A percentile compares a stretch with the other conserved stretches of the same genome.
Evolutionary conservation across 345 rosid species (phyloP).

Genomic region (Stellera chamaejasme): DNA sequence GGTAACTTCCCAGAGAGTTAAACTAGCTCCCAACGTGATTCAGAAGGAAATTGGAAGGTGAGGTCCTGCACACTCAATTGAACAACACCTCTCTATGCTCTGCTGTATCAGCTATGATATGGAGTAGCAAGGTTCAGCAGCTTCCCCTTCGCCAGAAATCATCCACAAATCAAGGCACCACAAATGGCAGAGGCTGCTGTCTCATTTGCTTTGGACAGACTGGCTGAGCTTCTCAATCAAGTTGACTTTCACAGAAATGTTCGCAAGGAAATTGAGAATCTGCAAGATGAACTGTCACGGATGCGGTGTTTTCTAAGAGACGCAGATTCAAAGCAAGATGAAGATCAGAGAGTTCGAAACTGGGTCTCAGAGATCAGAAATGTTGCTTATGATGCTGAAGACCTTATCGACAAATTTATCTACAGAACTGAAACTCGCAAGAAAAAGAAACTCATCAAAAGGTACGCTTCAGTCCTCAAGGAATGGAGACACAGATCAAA

Average conservation of each 20-base stretch:
- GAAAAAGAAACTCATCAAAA: constrained; percentile 10
- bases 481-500: constrained; percentile 11
- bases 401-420: constrained; percentile 18
- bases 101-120: too few relatives aligned
- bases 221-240: constrained; percentile 8
- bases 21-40: too few relatives aligned
- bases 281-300: constrained; percentile 19
- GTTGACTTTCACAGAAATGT: constrained; percentile 12
- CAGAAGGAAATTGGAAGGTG: too few relatives aligned
- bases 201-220: constrained; percentile 13
- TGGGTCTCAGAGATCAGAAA: constrained; percentile 26
- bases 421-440: constrained; percentile 2
- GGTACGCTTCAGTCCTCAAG: constrained; percentile 1
- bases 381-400: constrained; percentile 20
- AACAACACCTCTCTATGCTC: too few relatives aligned
- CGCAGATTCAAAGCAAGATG: constrained; percentile 19
- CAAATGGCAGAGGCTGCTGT: constrained; percentile 22
- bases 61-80: too few relatives aligned
- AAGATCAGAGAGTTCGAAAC: constrained; percentile 14
- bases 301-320: constrained; percentile 25
- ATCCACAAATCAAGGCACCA: too few relatives aligned
- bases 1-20: too few relatives aligned
- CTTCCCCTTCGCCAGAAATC: too few relatives aligned
- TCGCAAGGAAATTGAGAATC: constrained; percentile 6
- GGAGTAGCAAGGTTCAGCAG: too few relatives aligned